Evolutionary conservation across 768 basidiomycete species (phyloP), one percentile per base, ranked within the genome.

Genomic region (Phaeotremella skinneri): DNA sequence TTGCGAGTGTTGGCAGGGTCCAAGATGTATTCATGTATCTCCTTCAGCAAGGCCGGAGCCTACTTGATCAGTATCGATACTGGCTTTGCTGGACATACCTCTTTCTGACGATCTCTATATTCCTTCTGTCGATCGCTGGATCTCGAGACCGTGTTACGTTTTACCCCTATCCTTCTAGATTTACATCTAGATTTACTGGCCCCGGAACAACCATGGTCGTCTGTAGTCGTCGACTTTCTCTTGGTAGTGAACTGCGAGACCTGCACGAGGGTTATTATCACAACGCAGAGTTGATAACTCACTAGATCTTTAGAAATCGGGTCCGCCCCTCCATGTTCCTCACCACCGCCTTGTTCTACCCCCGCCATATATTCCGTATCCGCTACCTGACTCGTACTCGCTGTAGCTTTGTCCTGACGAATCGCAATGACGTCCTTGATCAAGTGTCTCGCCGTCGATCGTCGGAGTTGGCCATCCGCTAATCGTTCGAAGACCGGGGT

Each of bases 1-100:
- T 37, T 37, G 34, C 34, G 34, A 37, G 17, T 37, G 34, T 37
- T 37, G 34, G 34, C 34, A 37, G 34, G 34, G 34, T 37, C 34
- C 34, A 37, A 37, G 34, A 37, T 37, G 34, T 37, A 37, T 37
- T 37, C 34, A 37, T 37, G 34, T 37, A 37, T 37, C 34, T 37
- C 34, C 34, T 37, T 37, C 34, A 37, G 34, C 34, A 37, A 37
- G 9, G 34, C 34, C 34, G 34, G 34, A 37, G 34, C 34, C 34
- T 37, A 37, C 34, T 37, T 37, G 34, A 37, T 37, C 34, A 37
- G 34, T 37, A 37, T 37, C 34, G 34, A 37, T 37, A 37, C 34
- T 37, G 17, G 34, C 34, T 37, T 37, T 37, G 34, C 34, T 37
- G 34, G 34, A 37, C 34, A 37, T 37, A 37, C 34, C 34, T 7